These are phyloP conservation scores for Xylaria flabelliformis DNA, from an alignment of 495 filamentous ascomycete species.

Conservation along the genomic window DNA sequence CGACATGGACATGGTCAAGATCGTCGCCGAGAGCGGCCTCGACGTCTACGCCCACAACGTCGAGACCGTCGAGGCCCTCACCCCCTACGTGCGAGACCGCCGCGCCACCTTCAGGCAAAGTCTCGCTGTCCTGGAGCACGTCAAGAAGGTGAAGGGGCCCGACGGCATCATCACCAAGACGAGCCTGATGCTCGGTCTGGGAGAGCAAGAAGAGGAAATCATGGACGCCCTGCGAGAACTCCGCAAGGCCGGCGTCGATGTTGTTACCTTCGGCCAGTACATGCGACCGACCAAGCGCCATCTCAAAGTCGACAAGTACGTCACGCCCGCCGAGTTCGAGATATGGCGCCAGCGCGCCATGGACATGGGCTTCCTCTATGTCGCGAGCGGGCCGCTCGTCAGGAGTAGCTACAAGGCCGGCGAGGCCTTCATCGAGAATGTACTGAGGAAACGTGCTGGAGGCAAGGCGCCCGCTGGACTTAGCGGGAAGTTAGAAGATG, in stretches of 20 bases:
- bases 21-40: slow-evolving; percentile 84
- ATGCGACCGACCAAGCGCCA: slow-evolving; percentile 98
- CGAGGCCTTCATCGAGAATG: slow-evolving; percentile 98
- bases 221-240: slow-evolving; percentile 81
- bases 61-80: slow-evolving; percentile 91
- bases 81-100: slow-evolving; percentile 87
- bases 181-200: slow-evolving; percentile 93
- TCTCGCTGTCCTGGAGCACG: slow-evolving; percentile 77
- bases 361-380: slow-evolving; percentile 96
- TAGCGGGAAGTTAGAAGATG: slow-evolving; percentile 32
- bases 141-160: slow-evolving; percentile 69
- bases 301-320: slow-evolving; percentile 93
- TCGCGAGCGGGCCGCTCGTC: slow-evolving; percentile 90
- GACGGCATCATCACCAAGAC: slow-evolving; percentile 92
- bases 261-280: slow-evolving; percentile 98
- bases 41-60: slow-evolving; percentile 98
- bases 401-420: slow-evolving; percentile 96
- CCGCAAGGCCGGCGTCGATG: slow-evolving; percentile 80
- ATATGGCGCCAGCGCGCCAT: slow-evolving; percentile 87
- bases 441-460: slow-evolving; percentile 82
- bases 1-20: slow-evolving; percentile 77
- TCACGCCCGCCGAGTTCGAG: slow-evolving; percentile 89
- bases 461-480: slow-evolving; percentile 37
- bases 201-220: slow-evolving; percentile 90
- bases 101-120: slow-evolving; percentile 89